These are phyloP conservation scores for Sporothrix pseudoabietina DNA, from an alignment of 2,329 filamentous ascomycete genomes.

Conservation along the genomic window DNA sequence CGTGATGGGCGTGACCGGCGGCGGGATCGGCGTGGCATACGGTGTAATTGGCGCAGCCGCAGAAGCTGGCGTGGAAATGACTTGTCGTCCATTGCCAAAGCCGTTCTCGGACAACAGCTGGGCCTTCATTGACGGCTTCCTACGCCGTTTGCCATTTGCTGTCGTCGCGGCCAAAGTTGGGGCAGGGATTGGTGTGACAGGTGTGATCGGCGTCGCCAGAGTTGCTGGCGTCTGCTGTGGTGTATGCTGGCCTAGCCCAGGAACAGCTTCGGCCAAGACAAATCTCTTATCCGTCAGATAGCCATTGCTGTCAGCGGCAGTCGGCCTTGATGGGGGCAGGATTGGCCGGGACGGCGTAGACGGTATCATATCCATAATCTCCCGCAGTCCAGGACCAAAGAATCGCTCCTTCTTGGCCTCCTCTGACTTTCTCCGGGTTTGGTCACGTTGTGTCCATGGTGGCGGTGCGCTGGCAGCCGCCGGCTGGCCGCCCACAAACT, in stretches of 20 bases:
- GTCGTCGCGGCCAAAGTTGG: background rate
- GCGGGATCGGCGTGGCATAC: background rate
- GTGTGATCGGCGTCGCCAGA: background rate
- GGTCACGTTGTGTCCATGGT: background rate
- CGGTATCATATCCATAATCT: slow-evolving; percentile 15
- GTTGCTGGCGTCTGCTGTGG: background rate
- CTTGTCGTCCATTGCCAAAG: background rate
- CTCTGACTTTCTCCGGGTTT: background rate
- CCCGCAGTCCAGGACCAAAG: slow-evolving; percentile 13
- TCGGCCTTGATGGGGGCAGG: background rate
- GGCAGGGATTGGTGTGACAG: background rate
- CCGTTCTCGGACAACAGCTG: background rate
- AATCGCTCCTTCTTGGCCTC: background rate
- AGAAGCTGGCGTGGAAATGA: background rate
- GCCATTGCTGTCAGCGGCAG: background rate
- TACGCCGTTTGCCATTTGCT: slow-evolving; percentile 14
- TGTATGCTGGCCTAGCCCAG: background rate
- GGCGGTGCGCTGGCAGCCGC: background rate
- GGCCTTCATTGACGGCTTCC: slow-evolving; percentile 24
- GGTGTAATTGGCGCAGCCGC: background rate
- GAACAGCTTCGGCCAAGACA: background rate
- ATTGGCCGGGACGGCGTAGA: background rate
- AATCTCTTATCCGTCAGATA: slow-evolving; percentile 19
- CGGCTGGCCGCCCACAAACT: background rate
- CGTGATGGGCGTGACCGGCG: background rate